A percentile compares a stretch with the other conserved stretches of the same genome.
Conservation (phyloP, 768 basidiomycete species). For the Crassisporium funariophilum region DNA sequence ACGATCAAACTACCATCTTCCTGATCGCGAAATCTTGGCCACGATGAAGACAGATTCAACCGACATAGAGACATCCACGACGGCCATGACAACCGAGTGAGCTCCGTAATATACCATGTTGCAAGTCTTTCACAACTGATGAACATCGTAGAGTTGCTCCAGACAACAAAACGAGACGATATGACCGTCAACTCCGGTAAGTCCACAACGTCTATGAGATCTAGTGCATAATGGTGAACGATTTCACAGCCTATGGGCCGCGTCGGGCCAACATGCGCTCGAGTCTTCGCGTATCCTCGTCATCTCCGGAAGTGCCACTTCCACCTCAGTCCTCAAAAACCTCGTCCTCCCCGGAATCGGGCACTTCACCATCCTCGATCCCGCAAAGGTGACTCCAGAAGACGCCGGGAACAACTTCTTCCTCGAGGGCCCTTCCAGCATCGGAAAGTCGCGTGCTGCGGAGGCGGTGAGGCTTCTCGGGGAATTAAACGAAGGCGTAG, state of each 20-base stretch:
- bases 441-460: conserved; percentile 78
- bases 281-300: conserved; percentile 84
- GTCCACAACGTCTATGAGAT: conserved; percentile 16
- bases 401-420: conserved; percentile 99
- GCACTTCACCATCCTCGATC: conserved; percentile 91
- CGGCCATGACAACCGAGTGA: conserved; percentile 29
- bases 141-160: conserved; percentile 74
- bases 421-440: conserved; percentile 70
- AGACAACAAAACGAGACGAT: conserved; percentile 86
- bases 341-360: conserved; percentile 95
- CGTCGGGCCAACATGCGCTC: conserved; percentile 86
- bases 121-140: too few relatives aligned
- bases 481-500: conserved; percentile 89
- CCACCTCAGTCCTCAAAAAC: conserved; percentile 92
- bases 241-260: conserved; percentile 80
- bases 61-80: conserved; percentile 31
- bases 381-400: conserved; percentile 55
- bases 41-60: conserved; percentile 3
- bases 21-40: not conserved
- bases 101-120: conserved; percentile 8
- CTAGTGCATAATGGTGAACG: not conserved
- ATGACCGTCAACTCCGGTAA: conserved; percentile 93
- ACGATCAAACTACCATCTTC: too few relatives aligned
- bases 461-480: conserved; percentile 76
- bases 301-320: conserved; percentile 78